Evolutionary conservation across 495 filamentous ascomycete genomes (phyloP).

Genomic region (Clavariopsis aquatica): DNA sequence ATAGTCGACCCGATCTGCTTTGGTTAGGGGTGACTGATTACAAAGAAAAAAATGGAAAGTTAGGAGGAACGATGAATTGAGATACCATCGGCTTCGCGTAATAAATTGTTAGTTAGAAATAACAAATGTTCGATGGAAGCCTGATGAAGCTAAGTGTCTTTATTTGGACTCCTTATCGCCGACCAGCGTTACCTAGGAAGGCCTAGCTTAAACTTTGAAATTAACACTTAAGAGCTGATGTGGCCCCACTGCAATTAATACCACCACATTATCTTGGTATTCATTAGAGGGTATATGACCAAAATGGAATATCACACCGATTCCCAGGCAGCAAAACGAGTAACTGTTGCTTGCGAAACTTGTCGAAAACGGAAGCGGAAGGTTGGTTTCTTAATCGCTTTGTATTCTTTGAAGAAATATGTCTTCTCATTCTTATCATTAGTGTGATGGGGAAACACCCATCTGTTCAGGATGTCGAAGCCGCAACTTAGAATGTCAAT

Average conservation of each 20-base stretch:
- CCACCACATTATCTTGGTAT: not conserved
- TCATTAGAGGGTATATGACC: not conserved
- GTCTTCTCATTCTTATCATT: not conserved
- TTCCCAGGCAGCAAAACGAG: not conserved
- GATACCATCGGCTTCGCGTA: not conserved
- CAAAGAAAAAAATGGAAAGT: slow-evolving; percentile 32
- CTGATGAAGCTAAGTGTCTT: too few species aligned
- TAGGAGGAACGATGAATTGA: not conserved
- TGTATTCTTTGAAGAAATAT: not conserved
- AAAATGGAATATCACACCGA: not conserved
- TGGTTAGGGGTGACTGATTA: slow-evolving; percentile 52
- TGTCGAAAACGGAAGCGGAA: not conserved
- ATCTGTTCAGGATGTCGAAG: not conserved
- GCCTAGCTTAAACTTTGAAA: not conserved
- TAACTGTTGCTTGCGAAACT: not conserved
- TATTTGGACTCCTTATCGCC: too few species aligned
- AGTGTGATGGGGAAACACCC: not conserved
- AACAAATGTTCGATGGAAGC: too few species aligned
- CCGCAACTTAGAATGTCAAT: not conserved
- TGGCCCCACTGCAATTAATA: not conserved
- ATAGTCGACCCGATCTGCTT: not conserved
- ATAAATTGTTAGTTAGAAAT: too few species aligned
- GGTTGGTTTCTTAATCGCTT: not conserved
- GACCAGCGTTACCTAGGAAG: not conserved
- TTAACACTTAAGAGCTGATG: not conserved